phyloP scores from a whole-genome alignment of 148 eudicot species.

The Heliamphora exappendiculata region DNA sequence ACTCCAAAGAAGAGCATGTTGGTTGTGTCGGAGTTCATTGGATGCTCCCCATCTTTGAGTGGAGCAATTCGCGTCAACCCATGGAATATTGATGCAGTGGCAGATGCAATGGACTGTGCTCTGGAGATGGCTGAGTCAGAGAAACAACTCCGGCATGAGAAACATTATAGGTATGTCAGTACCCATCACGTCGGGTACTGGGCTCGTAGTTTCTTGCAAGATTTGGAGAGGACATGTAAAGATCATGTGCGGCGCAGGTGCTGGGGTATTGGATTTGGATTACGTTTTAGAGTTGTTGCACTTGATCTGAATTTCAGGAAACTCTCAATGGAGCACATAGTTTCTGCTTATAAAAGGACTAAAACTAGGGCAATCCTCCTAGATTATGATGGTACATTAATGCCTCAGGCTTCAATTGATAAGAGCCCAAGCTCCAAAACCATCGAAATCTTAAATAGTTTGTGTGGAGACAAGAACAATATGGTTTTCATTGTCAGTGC shows the following conservation, averaged over 20 bases:
- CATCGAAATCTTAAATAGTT: constrained; percentile 27
- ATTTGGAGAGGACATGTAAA: constrained; percentile 40
- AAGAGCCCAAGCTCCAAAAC: constrained; percentile 34
- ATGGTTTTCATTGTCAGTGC: constrained; percentile 47
- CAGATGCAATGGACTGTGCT: constrained; percentile 42
- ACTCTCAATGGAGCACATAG: constrained; percentile 43
- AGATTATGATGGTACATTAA: constrained; percentile 52
- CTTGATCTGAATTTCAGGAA: constrained; percentile 47
- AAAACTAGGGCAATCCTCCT: constrained; percentile 36
- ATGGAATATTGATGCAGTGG: constrained; percentile 46
- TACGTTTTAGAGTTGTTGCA: constrained; percentile 45
- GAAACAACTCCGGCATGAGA: constrained; percentile 40
- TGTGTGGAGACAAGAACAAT: constrained; percentile 40
- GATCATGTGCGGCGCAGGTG: constrained; percentile 39
- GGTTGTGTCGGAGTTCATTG: constrained; percentile 47
- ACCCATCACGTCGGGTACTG: constrained; percentile 45
- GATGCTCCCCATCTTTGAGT: constrained; percentile 45
- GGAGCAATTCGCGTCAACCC: constrained; percentile 48
- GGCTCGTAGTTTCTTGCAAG: constrained; percentile 42
- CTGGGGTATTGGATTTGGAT: constrained; percentile 47
- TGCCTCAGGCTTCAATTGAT: constrained; percentile 40
- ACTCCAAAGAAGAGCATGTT: constrained; percentile 40
- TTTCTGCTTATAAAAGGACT: constrained; percentile 38
- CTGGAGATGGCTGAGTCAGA: constrained; percentile 27
- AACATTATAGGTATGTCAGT: constrained; percentile 42